A percentile compares a stretch with the other conserved stretches of the same genome.
Evolutionary conservation across 2,329 filamentous ascomycete genomes (phyloP).

Genomic region (Colletotrichum filicis): DNA sequence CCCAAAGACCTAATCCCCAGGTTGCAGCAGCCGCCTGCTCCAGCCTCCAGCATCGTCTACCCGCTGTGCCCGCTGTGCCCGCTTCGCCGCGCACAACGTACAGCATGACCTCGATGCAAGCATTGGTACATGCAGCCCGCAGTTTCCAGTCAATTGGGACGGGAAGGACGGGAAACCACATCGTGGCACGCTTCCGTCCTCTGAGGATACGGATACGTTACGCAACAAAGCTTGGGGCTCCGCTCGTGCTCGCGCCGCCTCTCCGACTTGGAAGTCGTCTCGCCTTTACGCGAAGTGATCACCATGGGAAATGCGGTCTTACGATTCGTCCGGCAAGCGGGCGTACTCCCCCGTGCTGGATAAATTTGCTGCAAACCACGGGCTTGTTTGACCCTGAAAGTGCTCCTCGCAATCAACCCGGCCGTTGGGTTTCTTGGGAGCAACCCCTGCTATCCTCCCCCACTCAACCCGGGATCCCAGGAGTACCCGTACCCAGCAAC

Average conservation of each 20-base stretch:
- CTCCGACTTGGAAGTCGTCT: neutral
- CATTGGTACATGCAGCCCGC: constrained; percentile 23
- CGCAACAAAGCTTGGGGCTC: constrained; percentile 21
- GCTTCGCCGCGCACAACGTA: neutral
- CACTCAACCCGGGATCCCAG: constrained; percentile 22
- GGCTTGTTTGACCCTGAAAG: constrained; percentile 31
- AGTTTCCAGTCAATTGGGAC: constrained; percentile 32
- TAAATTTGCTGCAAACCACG: constrained; percentile 29
- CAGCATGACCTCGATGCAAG: neutral
- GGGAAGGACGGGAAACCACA: constrained; percentile 25
- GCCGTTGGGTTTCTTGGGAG: constrained; percentile 15
- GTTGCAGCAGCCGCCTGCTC: constrained; percentile 22
- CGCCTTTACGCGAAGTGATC: constrained; percentile 22
- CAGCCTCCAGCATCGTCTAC: constrained; percentile 16
- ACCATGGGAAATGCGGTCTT: constrained; percentile 18
- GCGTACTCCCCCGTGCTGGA: constrained; percentile 17
- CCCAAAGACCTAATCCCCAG: neutral
- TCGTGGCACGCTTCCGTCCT: neutral
- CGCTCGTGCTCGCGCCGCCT: constrained; percentile 18
- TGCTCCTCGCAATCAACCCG: constrained; percentile 28
- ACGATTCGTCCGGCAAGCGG: constrained; percentile 26
- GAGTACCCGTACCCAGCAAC: constrained; percentile 31
- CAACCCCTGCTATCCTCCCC: constrained; percentile 18
- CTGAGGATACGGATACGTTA: neutral
- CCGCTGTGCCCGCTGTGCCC: neutral